A percentile compares a stretch with the other conserved stretches of the same genome.
Conservation (phyloP, 192 early-diverging fungal genomes). For the Tieghemiomyces parasiticus region DNA sequence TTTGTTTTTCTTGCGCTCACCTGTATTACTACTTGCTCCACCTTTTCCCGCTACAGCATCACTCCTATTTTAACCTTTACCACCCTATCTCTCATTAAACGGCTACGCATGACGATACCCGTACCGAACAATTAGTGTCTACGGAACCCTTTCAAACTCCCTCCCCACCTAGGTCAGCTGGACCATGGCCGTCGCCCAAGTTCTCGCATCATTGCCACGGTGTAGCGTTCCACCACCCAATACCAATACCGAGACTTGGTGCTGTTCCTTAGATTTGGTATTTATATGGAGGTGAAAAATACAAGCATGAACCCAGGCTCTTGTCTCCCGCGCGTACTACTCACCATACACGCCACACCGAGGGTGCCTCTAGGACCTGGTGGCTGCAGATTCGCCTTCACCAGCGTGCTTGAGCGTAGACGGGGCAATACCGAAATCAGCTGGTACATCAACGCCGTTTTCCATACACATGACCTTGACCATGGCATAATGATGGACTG, state of each 20-base stretch:
- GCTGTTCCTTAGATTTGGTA: not conserved
- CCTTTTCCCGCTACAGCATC: no score
- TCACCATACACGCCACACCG: not conserved
- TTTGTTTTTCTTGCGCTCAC: no score
- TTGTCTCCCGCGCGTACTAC: not conserved
- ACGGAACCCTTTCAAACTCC: no score
- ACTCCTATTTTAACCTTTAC: no score
- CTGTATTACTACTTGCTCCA: no score
- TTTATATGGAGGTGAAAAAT: not conserved
- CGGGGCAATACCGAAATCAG: slow-evolving; percentile 26
- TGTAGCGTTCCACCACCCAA: not conserved
- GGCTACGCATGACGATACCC: no score
- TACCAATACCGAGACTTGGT: not conserved
- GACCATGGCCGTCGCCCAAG: no score
- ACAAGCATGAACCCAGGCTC: not conserved
- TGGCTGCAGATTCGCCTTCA: not conserved
- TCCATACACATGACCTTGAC: slow-evolving; percentile 25
- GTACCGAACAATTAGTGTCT: no score
- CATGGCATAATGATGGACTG: slow-evolving; percentile 30
- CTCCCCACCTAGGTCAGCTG: no score
- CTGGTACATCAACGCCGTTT: slow-evolving; percentile 16
- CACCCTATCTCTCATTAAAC: no score
- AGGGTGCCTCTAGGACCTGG: not conserved
- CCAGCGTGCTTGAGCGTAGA: slow-evolving; percentile 20
- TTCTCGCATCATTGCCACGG: no score